Base-by-base conservation (phyloP, 1,139 yeast genomes). In the Geotrichum fermentans region DNA sequence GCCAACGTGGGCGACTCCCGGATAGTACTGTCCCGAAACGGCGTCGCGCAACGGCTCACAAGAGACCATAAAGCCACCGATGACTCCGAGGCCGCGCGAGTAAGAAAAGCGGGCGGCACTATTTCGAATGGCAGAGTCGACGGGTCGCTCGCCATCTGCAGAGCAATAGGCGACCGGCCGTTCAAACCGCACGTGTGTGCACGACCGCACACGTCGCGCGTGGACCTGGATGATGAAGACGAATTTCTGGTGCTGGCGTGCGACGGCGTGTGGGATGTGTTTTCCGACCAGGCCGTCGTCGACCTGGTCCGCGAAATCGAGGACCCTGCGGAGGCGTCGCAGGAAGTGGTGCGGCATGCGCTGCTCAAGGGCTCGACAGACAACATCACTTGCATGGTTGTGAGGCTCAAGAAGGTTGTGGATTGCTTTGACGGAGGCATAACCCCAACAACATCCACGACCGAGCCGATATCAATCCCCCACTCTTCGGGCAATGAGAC, bases 261-360 rank as follows among this genome's bases (percentile, higher is more conserved):
- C 65, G 97, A 89, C 67, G 97, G 97, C 0, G 71, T 89, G 10
- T 89, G 96, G 96, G 96, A 89, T 64, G 96, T 89, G 4, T 73
- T 87, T 47, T 73, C 79, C 10, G 96, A 87, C 62, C 80, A 79
- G 54, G 77, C 76, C 52, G 96, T 96, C 0, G 83, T 90, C 52
- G 80, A 80, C 50, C 64, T 79, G 55, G 80, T 83, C 4, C 67
- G 73, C 40, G 75, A 76, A 39, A 67, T 73, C 3, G 57, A 61
- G 2, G 79, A 77, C 56, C 80, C 90, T 0, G 75, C 77, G 49
- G 66, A 65, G 30, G 95, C 94, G 0, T 82, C 95, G 7, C 75
- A 77, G 51, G 71, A 69, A 35, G 71, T 89, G 47, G 84, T 88
- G 52, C 75, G 80, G 53, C 72, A 77, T 56, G 96, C 96, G 0